Evolutionary conservation across 2,329 filamentous ascomycete species (phyloP).

Genomic region (Fusarium circinatum): DNA sequence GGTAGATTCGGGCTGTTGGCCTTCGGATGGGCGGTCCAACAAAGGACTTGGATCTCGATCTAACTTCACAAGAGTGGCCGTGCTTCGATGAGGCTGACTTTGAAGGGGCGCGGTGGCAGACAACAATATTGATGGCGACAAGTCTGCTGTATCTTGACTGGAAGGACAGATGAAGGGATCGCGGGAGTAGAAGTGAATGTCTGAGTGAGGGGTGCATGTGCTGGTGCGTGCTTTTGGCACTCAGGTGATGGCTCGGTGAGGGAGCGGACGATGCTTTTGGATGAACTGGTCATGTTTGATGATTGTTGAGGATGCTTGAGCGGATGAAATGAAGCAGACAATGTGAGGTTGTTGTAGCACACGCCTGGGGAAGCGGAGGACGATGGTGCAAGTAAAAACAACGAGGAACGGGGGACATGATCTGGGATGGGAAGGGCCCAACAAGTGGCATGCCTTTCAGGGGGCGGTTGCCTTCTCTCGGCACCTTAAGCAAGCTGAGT

Average conservation of each 20-base stretch:
- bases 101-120: no score
- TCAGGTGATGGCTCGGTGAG: no score
- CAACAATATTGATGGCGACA: rapidly evolving
- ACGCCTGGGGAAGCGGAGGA: no score
- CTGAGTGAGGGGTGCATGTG: not conserved
- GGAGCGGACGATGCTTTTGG: not conserved
- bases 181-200: no score
- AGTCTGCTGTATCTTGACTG: no score
- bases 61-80: no score
- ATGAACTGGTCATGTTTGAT: not conserved
- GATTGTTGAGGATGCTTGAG: not conserved
- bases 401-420: not conserved
- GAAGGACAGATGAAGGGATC: not conserved
- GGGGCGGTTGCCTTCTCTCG: not conserved
- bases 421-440: not conserved
- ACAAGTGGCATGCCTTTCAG: not conserved
- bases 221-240: not conserved
- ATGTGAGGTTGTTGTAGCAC: rapidly evolving
- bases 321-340: not conserved
- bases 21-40: no score
- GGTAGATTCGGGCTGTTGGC: no score
- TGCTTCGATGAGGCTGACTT: not conserved
- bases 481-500: not conserved
- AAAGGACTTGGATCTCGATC: no score
- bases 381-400: not conserved